phyloP scores from a whole-genome alignment of 2,329 filamentous ascomycete species.

The Neonectria hederae region DNA sequence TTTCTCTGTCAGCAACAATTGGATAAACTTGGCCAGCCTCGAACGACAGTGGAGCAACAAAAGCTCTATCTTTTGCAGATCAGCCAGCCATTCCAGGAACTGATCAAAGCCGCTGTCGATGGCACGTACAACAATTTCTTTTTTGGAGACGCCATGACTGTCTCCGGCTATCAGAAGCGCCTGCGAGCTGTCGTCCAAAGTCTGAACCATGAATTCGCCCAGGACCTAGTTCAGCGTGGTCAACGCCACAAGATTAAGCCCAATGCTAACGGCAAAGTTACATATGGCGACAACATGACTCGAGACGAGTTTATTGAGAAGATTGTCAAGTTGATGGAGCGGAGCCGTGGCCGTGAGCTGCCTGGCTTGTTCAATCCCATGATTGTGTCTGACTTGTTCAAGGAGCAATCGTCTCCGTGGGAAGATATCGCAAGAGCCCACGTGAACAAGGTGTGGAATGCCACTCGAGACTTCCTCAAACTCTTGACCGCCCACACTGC shows the following conservation, averaged over 20 bases:
- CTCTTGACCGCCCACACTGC: constrained; percentile 26
- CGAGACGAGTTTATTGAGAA: constrained; percentile 33
- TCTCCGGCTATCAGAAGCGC: constrained; percentile 51
- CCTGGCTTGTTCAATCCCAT: constrained; percentile 69
- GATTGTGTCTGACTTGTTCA: constrained; percentile 67
- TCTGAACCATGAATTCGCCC: constrained; percentile 57
- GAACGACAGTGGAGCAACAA: constrained; percentile 58
- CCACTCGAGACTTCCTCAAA: constrained; percentile 17
- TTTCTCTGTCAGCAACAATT: constrained; percentile 50
- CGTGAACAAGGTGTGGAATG: constrained; percentile 26
- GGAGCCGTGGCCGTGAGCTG: constrained; percentile 58
- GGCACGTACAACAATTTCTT: constrained; percentile 63
- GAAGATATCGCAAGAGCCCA: constrained; percentile 50
- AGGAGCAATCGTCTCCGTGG: constrained; percentile 67
- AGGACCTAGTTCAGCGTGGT: constrained; percentile 53
- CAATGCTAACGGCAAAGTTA: constrained; percentile 15
- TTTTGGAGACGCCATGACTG: constrained; percentile 52
- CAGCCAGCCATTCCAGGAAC: constrained; percentile 54
- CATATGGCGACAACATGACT: neutral
- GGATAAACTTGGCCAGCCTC: constrained; percentile 57
- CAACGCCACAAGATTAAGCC: constrained; percentile 49
- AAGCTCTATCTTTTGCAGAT: constrained; percentile 57
- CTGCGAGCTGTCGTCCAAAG: constrained; percentile 65
- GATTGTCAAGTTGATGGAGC: constrained; percentile 34
- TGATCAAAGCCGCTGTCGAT: constrained; percentile 58